These are phyloP conservation scores for Brachypodium distachyon DNA, from an alignment of 202 grass and related monocot species.

Conservation along the genomic window DNA sequence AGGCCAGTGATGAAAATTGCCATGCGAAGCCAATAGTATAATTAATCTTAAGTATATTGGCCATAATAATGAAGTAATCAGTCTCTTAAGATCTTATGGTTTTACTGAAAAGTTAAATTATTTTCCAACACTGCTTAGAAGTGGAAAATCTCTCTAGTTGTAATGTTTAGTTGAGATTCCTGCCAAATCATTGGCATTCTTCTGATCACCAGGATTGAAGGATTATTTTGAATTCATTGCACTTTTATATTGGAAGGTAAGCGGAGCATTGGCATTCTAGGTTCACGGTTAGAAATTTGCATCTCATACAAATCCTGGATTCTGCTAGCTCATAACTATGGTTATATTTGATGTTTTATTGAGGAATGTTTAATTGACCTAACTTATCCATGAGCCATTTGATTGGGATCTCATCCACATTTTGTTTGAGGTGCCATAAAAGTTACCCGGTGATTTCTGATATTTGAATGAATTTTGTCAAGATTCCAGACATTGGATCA, in stretches of 20 bases:
- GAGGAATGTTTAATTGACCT: not conserved
- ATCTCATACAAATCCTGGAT: not conserved
- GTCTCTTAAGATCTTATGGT: not conserved
- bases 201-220: not conserved
- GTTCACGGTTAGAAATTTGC: not conserved
- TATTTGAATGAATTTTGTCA: not conserved
- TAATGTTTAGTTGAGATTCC: not conserved
- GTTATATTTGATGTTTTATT: not conserved
- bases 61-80: not conserved
- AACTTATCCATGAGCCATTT: conserved; percentile 5
- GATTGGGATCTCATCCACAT: not conserved
- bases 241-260: not conserved
- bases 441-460: too few relatives aligned
- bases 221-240: not conserved
- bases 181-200: not conserved
- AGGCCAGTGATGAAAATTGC: not conserved
- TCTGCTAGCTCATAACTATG: not conserved
- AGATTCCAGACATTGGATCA: not conserved
- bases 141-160: not conserved
- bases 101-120: not conserved
- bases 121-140: not conserved
- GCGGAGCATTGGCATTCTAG: not conserved
- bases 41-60: not conserved
- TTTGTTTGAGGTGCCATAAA: not conserved
- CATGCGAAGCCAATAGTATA: not conserved